Conservation (phyloP, 2,329 filamentous ascomycete species). For the Celoporthe dispersa region DNA sequence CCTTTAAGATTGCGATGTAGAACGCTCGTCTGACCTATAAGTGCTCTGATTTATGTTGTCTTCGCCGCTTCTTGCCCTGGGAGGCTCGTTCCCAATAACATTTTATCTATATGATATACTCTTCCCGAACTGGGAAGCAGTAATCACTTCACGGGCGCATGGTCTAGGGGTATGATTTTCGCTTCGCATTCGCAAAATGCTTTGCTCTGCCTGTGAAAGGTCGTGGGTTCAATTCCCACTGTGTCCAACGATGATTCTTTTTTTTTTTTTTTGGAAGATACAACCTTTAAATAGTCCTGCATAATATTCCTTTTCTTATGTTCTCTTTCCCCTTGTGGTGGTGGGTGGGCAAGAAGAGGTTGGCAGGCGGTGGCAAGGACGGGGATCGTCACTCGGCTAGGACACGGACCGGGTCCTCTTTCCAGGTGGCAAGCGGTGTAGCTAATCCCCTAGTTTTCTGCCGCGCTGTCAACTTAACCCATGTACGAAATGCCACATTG, state of each 20-base stretch:
- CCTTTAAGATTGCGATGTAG: neutral
- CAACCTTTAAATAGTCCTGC: neutral
- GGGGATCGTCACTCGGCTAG: neutral
- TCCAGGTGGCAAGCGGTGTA: conserved; percentile 2
- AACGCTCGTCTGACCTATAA: neutral
- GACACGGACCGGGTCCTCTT: too few species aligned
- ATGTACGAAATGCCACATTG: conserved; percentile 10
- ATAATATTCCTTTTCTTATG: neutral
- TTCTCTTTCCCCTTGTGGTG: neutral
- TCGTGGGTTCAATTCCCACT: conserved; percentile 10
- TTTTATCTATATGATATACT: too few species aligned
- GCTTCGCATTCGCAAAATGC: conserved; percentile 2
- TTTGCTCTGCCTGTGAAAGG: conserved; percentile 5
- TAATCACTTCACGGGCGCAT: neutral
- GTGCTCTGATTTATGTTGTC: neutral
- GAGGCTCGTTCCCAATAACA: too few species aligned
- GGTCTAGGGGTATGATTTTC: conserved; percentile 10
- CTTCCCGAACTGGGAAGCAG: neutral
- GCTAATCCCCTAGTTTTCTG: neutral
- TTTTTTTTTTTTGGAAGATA: neutral
- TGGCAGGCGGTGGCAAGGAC: neutral
- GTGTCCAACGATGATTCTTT: neutral
- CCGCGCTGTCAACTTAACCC: conserved; percentile 2
- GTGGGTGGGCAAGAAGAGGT: neutral
- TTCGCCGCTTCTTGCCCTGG: too few species aligned